Evolutionary conservation across 1,284 basidiomycete species (phyloP), one percentile per base, ranked within the genome.

Genomic region (Neonothopanus nambi): DNA sequence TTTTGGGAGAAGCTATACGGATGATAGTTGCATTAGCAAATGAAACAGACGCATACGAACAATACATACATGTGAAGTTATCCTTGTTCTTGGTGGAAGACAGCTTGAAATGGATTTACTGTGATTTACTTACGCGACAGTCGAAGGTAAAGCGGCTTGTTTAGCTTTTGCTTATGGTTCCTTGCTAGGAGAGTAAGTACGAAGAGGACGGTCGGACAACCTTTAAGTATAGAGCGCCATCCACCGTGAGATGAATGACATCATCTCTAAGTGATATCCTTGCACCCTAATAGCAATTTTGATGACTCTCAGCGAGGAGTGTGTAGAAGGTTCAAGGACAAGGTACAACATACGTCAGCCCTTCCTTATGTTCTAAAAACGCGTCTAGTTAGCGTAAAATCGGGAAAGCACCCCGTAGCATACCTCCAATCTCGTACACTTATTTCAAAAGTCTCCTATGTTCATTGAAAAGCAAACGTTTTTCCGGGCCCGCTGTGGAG

Each of bases 181-280:
- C 13, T 21, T 42, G 20, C 26, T 13, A 42, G 11, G 38, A 21
- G 5, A 15, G 21, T 42, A 13, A 15, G 21, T 42, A 20, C 21
- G 41, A 26, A 42, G 38, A 42, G 18, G 13, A 5, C n/a, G 21
- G 15, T 21, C 21, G 15, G 18, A 18, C 41, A 13, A 20, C 6
- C 8, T 42, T 17, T 5, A 11, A 42, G 41, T 42, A 42, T 23
- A 21, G 7, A 26, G 12, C 13, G 40, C 23, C 8, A 26, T 4
- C 40, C 41, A 42, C 41, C 41, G 41, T 42, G 41, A 21, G 41
- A 42, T 8, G 13, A 42, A 42, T 42, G 41, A 42, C 41, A 42
- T 42, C 41, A 42, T 28, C 26, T 28, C 26, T 5, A 28, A 28
- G n/a, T n/a, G n/a, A n/a, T n/a, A n/a, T n/a, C n/a, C n/a, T n/a